Evolutionary conservation across 129 eudicot genomes (phyloP), one percentile per base, ranked within the genome.

Genomic region (Mikania micrantha): DNA sequence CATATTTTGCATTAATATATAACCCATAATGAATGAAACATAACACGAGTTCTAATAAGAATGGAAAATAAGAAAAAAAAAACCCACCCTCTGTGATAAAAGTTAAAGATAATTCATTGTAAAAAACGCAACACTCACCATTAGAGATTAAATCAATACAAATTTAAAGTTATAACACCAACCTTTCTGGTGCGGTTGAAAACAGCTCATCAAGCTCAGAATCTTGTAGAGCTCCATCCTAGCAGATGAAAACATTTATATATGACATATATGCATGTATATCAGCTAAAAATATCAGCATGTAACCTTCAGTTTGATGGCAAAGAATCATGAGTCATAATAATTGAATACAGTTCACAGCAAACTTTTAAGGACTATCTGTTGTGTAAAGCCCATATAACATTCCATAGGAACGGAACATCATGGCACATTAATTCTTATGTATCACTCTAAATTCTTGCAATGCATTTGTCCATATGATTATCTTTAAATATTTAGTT

Each of bases 151-250:
- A 67, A 35, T 16, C 63, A 58, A 67, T 75, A 70, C 6, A 67
- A 24, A 32, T n/a, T 17, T 65, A 17, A 45, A 58, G 42, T 57
- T 67, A 40, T 70, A 53, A 81, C n/a, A 64, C 7, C 64, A 27
- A 5, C 99, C 96, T 86, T 76, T 93, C 95, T 42, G 99, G 99
- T 74, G 99, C 96, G 69, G 98, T 93, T 66, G 96, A 86, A 81
- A 93, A 93, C 20, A 93, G 74, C 66, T 93, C 98, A 34, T 84
- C 88, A 76, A 93, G 84, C 66, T 93, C 99, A 59, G 84, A 69
- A 11, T 75, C 79, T 53, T 84, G 82, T 49, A 93, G 71, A 75
- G 90, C 85, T 60, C 90, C 93, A 67, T 88, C 96, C 99, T 93
- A 71, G 45, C 47, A 79, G 53, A 73, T 24, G 34, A 38, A 61